These are phyloP conservation scores for Gyromitra esculenta DNA, from an alignment of 2,329 filamentous ascomycete genomes.

Conservation along the genomic window DNA sequence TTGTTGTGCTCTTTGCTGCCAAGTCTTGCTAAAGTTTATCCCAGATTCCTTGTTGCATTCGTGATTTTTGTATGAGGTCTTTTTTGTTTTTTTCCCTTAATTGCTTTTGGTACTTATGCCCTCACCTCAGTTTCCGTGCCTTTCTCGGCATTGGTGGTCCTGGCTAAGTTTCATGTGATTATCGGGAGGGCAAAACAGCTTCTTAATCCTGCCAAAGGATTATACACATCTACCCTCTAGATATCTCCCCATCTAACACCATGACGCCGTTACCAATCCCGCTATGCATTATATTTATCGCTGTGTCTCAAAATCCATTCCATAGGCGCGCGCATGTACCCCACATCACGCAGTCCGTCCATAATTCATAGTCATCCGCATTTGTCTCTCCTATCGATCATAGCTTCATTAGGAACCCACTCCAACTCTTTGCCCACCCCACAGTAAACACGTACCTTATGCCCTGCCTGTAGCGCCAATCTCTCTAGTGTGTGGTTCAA, in stretches of 20 bases:
- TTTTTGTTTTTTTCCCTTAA: neutral
- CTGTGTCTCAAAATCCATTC: neutral
- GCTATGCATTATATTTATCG: constrained; percentile 15
- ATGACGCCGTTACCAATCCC: constrained; percentile 16
- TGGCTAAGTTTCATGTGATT: neutral
- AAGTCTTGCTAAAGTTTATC: neutral
- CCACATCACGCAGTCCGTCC: constrained; percentile 26
- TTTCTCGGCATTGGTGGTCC: neutral
- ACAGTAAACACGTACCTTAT: constrained; percentile 60
- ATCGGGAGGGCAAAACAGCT: neutral
- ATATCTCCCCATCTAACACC: neutral
- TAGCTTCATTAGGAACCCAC: constrained; percentile 14
- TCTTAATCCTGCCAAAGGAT: neutral
- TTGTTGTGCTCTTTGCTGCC: too few relatives aligned
- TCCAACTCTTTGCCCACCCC: neutral
- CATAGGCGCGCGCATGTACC: neutral
- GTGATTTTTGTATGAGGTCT: neutral
- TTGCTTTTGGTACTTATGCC: neutral
- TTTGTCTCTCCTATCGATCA: constrained; percentile 68
- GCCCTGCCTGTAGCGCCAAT: constrained; percentile 83
- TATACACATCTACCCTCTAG: neutral
- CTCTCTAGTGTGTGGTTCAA: constrained; percentile 87
- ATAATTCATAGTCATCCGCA: constrained; percentile 73
- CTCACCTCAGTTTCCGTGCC: neutral
- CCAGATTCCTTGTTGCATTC: neutral